Conservation (phyloP, 169 alveolate genomes). For the Sarcocystis neurona region DNA sequence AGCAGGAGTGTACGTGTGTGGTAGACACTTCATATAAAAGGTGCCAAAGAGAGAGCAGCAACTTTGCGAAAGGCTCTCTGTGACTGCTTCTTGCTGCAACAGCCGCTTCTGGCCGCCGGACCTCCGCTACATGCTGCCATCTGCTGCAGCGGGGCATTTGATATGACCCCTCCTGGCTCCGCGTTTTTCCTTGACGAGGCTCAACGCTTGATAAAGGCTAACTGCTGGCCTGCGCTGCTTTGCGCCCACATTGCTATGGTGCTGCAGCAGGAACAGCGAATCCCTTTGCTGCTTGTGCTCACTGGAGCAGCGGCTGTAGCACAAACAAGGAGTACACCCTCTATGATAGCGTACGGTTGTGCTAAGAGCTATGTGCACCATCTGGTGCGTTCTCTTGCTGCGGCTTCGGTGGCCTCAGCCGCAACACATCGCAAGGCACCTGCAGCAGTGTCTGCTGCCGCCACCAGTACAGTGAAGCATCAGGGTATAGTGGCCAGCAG, state of each 20-base stretch:
- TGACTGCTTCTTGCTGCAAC: neutral
- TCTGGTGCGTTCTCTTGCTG: conserved; percentile 3
- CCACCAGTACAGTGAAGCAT: too few relatives aligned
- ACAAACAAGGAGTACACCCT: neutral
- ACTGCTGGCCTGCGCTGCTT: conserved; percentile 24
- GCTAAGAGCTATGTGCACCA: conserved; percentile 2
- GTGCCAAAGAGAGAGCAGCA: too few relatives aligned
- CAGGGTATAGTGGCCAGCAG: too few relatives aligned
- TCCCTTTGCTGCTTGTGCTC: neutral
- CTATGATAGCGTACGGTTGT: conserved; percentile 19
- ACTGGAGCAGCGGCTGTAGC: conserved; percentile 9
- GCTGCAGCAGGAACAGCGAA: neutral
- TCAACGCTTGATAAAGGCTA: neutral
- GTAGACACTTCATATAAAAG: too few relatives aligned
- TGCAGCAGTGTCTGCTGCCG: too few relatives aligned
- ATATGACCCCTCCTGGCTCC: neutral
- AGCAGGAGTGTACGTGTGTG: too few relatives aligned
- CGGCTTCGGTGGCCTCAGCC: neutral
- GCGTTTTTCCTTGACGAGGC: neutral
- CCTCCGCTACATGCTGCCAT: conserved; percentile 27
- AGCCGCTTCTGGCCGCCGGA: conserved; percentile 11
- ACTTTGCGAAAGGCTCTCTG: too few relatives aligned
- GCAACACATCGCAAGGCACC: neutral
- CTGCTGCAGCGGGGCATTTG: conserved; percentile 41
- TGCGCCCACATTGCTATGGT: conserved; percentile 17